Base-by-base conservation (phyloP, 1,284 basidiomycete species). In the Vanrija pseudolonga region DNA sequence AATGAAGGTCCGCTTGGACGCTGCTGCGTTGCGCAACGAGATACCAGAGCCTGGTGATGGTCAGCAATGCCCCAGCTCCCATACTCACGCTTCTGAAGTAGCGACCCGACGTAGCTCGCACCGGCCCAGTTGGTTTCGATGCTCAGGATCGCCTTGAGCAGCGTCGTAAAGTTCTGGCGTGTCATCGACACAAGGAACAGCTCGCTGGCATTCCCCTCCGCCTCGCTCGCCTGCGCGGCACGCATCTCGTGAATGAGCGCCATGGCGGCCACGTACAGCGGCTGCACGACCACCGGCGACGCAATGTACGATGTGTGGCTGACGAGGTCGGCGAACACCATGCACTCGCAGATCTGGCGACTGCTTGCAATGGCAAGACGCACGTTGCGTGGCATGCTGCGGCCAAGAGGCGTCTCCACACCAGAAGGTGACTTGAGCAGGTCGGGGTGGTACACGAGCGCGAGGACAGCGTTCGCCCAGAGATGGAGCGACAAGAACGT, bases 91-190 rank as follows among this genome's bases (percentile, higher is more conserved):
- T 69, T 73, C 60, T 76, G 71, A 18, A 77, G 60, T 8, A 74
- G 53, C 24, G 46, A 66, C 17, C 65, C 60, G 1, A 77, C 76
- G 49, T 73, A 73, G 3, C 57, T 58, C 9, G 71, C 71, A 3
- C 77, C 76, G 4, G 76, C 73, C 77, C 77, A 78, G 48, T 71
- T 72, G 23, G 69, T 64, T 57, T 77, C 76, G 70, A 77, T 74
- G 28, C 66, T 63, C 20, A 68, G 56, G 4, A 73, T 50, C 9
- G 76, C 75, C 38, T 72, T 69, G 9, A 72, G 59, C 18, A 78
- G 49, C 8, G 72, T 68, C 4, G 60, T 59, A 23, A 78, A 62
- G 55, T 74, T 76, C 59, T 78, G 72, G 47, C 67, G 64, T 4
- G 74, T 68, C 63, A 76, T 67, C n/a, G 72, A 71, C 3, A 70